Conservation (phyloP, 768 basidiomycete genomes). For the Rhizopogon vulgaris region DNA sequence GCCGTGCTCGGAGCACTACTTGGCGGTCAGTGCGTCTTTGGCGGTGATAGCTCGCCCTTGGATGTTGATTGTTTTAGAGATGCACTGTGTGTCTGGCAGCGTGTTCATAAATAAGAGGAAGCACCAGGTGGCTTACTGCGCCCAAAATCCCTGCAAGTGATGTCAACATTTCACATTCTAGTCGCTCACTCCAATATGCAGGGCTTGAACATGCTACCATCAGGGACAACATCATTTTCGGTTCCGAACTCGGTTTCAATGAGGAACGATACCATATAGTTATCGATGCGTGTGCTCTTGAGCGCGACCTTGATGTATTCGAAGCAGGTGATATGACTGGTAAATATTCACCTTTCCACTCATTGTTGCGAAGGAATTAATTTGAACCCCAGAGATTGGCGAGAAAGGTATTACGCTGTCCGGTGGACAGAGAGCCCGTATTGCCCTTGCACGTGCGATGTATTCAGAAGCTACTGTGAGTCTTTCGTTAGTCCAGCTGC, state of each 20-base stretch:
- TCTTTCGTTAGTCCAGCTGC: background rate
- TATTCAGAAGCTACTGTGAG: constrained; percentile 63
- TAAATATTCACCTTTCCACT: constrained; percentile 13
- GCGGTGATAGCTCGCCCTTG: background rate
- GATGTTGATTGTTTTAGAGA: constrained; percentile 34
- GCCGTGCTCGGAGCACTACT: constrained; percentile 56
- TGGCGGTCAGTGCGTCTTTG: constrained; percentile 44
- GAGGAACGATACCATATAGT: constrained; percentile 59
- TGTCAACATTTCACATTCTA: constrained; percentile 9
- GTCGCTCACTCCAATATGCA: constrained; percentile 19
- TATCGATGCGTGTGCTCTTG: constrained; percentile 69
- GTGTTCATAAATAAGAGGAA: constrained; percentile 51
- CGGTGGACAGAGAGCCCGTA: constrained; percentile 68
- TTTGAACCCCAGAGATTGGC: constrained; percentile 51
- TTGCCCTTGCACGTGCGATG: constrained; percentile 73
- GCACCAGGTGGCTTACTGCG: constrained; percentile 64
- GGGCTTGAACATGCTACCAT: constrained; percentile 83
- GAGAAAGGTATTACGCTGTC: constrained; percentile 68
- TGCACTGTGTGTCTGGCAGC: constrained; percentile 48
- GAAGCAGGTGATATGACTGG: constrained; percentile 77
- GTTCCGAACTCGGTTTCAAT: constrained; percentile 52
- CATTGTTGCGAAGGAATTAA: background rate
- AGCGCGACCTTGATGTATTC: constrained; percentile 64
- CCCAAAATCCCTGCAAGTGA: constrained; percentile 55
- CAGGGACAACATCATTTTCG: constrained; percentile 76